phyloP scores from a whole-genome alignment of 176 grass and related monocot species.

The Bonia amplexicaulis region DNA sequence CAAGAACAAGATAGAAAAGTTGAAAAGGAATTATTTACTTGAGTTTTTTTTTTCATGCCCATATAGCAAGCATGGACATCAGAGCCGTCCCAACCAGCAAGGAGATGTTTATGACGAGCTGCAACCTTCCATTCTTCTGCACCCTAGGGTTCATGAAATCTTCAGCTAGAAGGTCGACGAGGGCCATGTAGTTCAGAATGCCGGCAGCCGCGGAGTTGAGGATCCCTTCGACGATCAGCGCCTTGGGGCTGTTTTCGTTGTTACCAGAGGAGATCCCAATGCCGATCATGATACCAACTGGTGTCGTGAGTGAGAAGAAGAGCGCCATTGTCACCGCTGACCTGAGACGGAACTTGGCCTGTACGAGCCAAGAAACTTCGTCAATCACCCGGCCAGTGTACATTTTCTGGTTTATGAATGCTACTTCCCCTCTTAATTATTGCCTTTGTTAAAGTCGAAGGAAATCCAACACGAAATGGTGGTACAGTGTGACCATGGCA shows the following conservation, averaged over 20 bases:
- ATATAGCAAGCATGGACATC: slow-evolving; percentile 74
- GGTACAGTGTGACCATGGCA: not conserved
- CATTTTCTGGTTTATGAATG: not conserved
- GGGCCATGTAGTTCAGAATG: slow-evolving; percentile 71
- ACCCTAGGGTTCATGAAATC: slow-evolving; percentile 66
- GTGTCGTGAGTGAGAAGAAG: slow-evolving; percentile 75
- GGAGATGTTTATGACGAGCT: slow-evolving; percentile 40
- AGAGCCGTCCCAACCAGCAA: slow-evolving; percentile 38
- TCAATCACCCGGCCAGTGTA: not conserved
- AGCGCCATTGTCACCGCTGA: slow-evolving; percentile 33
- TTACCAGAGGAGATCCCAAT: slow-evolving; percentile 59
- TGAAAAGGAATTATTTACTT: not conserved
- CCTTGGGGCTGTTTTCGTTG: slow-evolving; percentile 52
- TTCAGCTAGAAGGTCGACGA: slow-evolving; percentile 56
- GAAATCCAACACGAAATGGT: not conserved
- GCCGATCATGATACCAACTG: slow-evolving; percentile 52
- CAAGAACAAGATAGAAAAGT: not conserved
- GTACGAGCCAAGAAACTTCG: not conserved
- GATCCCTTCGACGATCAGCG: slow-evolving; percentile 60
- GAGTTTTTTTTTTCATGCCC: slow-evolving; percentile 36
- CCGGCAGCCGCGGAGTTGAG: slow-evolving; percentile 30
- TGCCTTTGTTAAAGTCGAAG: not conserved
- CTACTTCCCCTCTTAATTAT: not conserved
- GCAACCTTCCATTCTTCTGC: slow-evolving; percentile 43
- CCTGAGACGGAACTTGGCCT: slow-evolving; percentile 46